phyloP scores from a whole-genome alignment of 345 rosid species.

The Moricandia moricandioides region DNA sequence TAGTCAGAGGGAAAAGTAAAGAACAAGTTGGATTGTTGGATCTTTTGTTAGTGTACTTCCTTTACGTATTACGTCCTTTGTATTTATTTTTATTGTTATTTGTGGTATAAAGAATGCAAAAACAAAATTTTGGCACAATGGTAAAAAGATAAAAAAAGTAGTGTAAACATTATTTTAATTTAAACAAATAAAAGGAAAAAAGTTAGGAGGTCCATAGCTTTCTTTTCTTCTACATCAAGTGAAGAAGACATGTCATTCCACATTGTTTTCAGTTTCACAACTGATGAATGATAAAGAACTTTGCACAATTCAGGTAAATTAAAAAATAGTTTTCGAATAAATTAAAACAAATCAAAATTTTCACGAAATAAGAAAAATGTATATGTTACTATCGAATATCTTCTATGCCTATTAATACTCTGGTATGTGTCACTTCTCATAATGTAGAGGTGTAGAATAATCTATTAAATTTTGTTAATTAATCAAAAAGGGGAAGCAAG shows the following conservation, averaged over 20 bases:
- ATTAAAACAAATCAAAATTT: background rate
- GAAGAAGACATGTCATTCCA: conserved; percentile 27
- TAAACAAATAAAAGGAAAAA: background rate
- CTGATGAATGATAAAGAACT: conserved; percentile 19
- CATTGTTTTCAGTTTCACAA: conserved; percentile 21
- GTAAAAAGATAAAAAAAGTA: background rate
- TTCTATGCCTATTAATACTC: background rate
- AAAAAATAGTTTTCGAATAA: conserved; percentile 14
- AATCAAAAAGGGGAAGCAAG: background rate
- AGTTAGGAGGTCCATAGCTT: conserved; percentile 18
- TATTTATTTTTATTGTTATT: conserved; percentile 22
- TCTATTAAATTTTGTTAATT: background rate
- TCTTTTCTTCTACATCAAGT: conserved; percentile 22
- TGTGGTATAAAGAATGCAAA: background rate
- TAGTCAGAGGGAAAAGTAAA: background rate
- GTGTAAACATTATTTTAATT: background rate
- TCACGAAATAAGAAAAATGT: background rate
- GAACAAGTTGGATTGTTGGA: conserved; percentile 23
- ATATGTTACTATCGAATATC: background rate
- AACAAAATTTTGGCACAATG: conserved; percentile 7
- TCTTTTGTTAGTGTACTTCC: conserved; percentile 32
- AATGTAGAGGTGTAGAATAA: background rate
- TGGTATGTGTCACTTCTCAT: conserved; percentile 10
- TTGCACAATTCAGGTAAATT: conserved; percentile 6
- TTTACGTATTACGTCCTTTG: conserved; percentile 23